Base-by-base conservation (phyloP, 495 filamentous ascomycete genomes). In the Hypoxylon subgilvum region DNA sequence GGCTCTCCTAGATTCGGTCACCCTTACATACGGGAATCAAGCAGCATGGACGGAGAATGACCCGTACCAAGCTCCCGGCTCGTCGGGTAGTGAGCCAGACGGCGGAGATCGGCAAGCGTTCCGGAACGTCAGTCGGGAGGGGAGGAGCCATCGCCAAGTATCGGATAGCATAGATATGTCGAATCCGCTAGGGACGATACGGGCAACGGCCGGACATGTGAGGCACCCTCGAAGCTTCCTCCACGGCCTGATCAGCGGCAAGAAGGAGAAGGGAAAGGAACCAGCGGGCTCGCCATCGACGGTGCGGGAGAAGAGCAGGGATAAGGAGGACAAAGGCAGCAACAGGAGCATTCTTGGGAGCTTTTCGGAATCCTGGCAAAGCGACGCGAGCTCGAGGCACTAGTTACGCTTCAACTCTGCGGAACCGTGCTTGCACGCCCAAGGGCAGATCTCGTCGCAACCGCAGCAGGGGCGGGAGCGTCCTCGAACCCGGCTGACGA, bases 51-150 rank as follows among this genome's bases (percentile, higher is more conserved):
- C 52, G 12, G 74, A 76, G 2, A 61, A 57, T 27, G 76, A 77
- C n/a, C 45, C 58, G 27, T 67, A 61, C 44, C 73, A 65, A 5
- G 69, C 74, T 28, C 77, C 71, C n/a, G 75, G 69, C 16, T 78
- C 70, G 16, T 79, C 81, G 3, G 75, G 74, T 2, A 78, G 80
- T 69, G 64, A 85, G 69, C 31, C 76, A 74, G 69, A 82, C 69
- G 61, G 73, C 71, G 13, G 71, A 72, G 57, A 66, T 41, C 64
- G 72, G 60, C 9, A 70, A 67, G 58, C 72, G 72, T 60, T 76
- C 72, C 65, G 69, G 65, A 46, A 79, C 69, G 35, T 78, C 70
- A 52, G 75, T 60, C 47, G 71, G 60, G 65, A 81, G 69, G 40
- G 71, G 59, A 68, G 65, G 68, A 58, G 70, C 50, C 47, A 75